Base-by-base conservation (phyloP, 441 rosid genomes). In the Flueggea neowawraea region DNA sequence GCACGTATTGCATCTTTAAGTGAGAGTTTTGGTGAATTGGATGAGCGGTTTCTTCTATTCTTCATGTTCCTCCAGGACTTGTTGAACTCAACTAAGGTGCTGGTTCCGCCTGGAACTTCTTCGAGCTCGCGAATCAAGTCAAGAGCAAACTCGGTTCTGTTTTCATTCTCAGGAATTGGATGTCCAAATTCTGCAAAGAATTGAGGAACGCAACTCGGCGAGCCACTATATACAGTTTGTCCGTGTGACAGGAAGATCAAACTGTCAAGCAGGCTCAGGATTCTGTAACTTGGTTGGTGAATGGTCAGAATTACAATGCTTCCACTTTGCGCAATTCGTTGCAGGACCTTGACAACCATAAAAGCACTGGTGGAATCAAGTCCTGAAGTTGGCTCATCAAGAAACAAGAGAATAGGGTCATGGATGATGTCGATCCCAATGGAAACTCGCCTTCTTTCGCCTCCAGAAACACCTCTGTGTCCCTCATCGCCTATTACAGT, bases 401-500 rank as follows among this genome's bases (percentile, higher is more conserved):
- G 87, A 50, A 88, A 88, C 66, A 88, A 65, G 49, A 88, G 73
- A 53, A 88, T 88, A n/a, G 95, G 91, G 72, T 88, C 89, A 31
- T 88, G 95, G 60, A 88, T 76, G 51, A 88, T 83, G 67, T 88
- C 91, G 2, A 54, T 85, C 51, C 94, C 94, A 0, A 87, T 87
- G 0, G 94, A 87, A 62, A 87, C 91, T n/a, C 94, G 72, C 75
- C 95, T 69, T 43, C 95, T 69, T 69, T 88, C 95, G 13, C 95
- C 95, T 15, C 91, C 95, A 0, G 91, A 88, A 12, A 88, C 84
- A 0, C 95, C 95, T 71, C 91, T 73, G 43, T 83, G 95, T 0
- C 91, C 95, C 63, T 88, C 95, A 52, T 88, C 95, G 6, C 95
- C 95, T 6, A 88, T 88, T 63, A 88, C 84, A 6, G 95, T 88